Percentiles rank a stretch among this genome's conserved stretches.
These are phyloP conservation scores for Neurospora sp. DNA, from an alignment of 2,329 filamentous ascomycete species.

Conservation along the genomic window DNA sequence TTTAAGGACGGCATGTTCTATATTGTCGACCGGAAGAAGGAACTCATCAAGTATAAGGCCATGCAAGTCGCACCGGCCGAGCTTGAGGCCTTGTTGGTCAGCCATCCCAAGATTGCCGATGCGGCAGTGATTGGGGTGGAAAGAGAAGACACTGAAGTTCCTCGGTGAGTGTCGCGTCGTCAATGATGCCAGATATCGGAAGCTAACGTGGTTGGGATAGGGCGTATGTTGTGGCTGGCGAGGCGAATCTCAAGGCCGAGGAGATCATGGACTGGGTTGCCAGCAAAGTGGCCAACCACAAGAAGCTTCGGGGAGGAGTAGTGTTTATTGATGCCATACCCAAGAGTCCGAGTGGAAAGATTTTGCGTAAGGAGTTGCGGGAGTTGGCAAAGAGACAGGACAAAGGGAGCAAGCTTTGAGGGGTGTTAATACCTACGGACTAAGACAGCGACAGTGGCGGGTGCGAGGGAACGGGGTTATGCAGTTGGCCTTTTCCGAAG, in stretches of 20 bases:
- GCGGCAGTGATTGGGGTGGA: slow-evolving; percentile 52
- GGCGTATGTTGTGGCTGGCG: slow-evolving; percentile 17
- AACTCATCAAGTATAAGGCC: slow-evolving; percentile 51
- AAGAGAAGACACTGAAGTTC: slow-evolving; percentile 34
- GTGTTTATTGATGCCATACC: slow-evolving; percentile 46
- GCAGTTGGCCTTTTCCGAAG: too few relatives aligned
- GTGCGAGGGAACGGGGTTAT: too few relatives aligned
- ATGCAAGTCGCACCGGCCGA: slow-evolving; percentile 59
- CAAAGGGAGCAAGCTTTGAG: slow-evolving; percentile 16
- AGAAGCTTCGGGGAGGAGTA: slow-evolving; percentile 27
- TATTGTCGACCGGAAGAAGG: slow-evolving; percentile 74
- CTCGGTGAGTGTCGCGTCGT: slow-evolving; percentile 37
- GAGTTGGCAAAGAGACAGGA: slow-evolving; percentile 29
- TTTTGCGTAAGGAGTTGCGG: slow-evolving; percentile 46
- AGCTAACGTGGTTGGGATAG: slow-evolving; percentile 1
- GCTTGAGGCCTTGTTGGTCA: slow-evolving; percentile 38
- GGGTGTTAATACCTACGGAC: background rate
- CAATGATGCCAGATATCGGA: background rate
- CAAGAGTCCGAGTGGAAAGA: slow-evolving; percentile 55
- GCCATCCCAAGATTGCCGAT: slow-evolving; percentile 37
- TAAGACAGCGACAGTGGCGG: too few relatives aligned
- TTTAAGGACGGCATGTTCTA: slow-evolving; percentile 61
- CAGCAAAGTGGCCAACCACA: slow-evolving; percentile 17
- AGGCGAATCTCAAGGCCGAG: slow-evolving; percentile 11
- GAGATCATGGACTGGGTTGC: slow-evolving; percentile 19